Base-by-base conservation (phyloP, 768 basidiomycete species). In the Phanerodontia chrysosporium region DNA sequence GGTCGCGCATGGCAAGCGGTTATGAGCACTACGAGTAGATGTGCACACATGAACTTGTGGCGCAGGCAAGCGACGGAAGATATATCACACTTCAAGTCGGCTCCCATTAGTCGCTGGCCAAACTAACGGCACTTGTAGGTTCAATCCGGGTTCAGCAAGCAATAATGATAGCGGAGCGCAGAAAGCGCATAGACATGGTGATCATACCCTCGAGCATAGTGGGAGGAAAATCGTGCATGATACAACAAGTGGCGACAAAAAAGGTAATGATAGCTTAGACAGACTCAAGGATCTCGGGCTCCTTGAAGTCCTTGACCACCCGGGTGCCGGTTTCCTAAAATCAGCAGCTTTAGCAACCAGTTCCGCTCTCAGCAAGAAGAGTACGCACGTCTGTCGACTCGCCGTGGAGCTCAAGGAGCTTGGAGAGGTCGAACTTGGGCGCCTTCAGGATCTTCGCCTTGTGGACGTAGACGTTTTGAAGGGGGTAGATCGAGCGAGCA, bases 381-480 rank as follows among this genome's bases (percentile, higher is more conserved):
- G 1, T 32, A 84, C 94, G 70, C 72, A 95, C 95, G 68, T 96
- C 92, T 69, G 87, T 90, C 66, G 91, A 86, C 75, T 97, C 95
- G 63, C 95, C 94, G 75, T 98, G 97, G 58, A 96, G 85, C 75
- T 99, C 97, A 64, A 98, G 84, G 52, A 98, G 82, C 79, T 98
- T 98, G 64, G 90, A 86, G 58, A 94, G 81, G 75, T 97, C 95
- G 74, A 96, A 95, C 75, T 96, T 97, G 64, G 97, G 97, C 63
- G 95, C 82, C 79, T 98, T 98, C 70, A 99, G 82, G 73, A 99
- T 98, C 84, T 99, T 99, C 67, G 91, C 95, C 82, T 99, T 98
- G 78, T 97, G 90, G 70, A 98, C 84, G 80, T 95, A 96, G 72
- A 98, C 95, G 75, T 98, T 98, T 82, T 98, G 95, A 71, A 99